phyloP scores from a whole-genome alignment of 805 yeast genomes.

The Suhomyces prunicola region DNA sequence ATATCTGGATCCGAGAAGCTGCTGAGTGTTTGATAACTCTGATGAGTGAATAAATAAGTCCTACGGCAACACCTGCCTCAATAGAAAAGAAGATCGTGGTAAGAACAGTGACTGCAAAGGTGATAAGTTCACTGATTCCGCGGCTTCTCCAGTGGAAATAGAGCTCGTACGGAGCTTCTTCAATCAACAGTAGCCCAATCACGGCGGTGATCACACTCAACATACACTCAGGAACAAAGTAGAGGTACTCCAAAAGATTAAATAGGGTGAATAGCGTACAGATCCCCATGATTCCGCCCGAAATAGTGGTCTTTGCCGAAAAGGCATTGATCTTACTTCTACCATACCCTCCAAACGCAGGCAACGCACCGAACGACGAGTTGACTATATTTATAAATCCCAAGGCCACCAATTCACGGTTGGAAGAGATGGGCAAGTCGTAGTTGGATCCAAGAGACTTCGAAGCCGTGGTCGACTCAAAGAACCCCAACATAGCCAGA shows the following conservation, averaged over 20 bases:
- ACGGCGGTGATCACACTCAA: constrained; percentile 75
- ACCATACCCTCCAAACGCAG: constrained; percentile 96
- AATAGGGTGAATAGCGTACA: constrained; percentile 64
- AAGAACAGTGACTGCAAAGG: constrained; percentile 60
- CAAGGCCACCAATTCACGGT: constrained; percentile 86
- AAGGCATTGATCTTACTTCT: constrained; percentile 85
- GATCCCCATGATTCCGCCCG: constrained; percentile 82
- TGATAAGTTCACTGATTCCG: constrained; percentile 75
- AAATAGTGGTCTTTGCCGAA: constrained; percentile 76
- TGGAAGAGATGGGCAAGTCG: constrained; percentile 72
- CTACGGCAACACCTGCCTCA: constrained; percentile 88
- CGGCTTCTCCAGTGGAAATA: constrained; percentile 65
- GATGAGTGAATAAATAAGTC: constrained; percentile 74
- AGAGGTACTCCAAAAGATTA: constrained; percentile 59
- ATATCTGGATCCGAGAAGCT: constrained; percentile 76
- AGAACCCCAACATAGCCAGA: constrained; percentile 83
- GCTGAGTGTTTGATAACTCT: constrained; percentile 80
- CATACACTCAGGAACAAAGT: constrained; percentile 74
- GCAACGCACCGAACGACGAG: constrained; percentile 68
- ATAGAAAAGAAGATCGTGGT: constrained; percentile 69
- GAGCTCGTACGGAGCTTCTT: constrained; percentile 81
- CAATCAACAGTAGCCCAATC: constrained; percentile 62
- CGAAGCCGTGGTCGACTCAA: constrained; percentile 91
- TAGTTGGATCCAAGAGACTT: constrained; percentile 77
- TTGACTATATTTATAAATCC: constrained; percentile 72